phyloP scores from a whole-genome alignment of 108 stramenopile species.

The Nitzschia inconspicua region DNA sequence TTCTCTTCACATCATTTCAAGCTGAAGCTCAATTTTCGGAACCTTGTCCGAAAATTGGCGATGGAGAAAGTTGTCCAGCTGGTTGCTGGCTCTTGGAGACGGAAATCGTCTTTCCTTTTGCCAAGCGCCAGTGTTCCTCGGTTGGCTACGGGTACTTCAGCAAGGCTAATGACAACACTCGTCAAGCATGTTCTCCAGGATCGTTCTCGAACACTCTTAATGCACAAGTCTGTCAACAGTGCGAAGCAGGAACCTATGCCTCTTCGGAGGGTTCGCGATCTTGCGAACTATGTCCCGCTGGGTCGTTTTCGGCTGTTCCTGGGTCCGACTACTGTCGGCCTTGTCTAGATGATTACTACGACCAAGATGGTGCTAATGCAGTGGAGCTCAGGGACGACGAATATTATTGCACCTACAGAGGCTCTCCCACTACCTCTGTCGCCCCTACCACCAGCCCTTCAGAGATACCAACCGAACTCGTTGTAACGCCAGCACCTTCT shows the following conservation, averaged over 20 bases:
- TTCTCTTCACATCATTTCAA: no score
- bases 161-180: slow-evolving; percentile 6
- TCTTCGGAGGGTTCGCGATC: background rate
- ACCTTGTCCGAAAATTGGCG: no score
- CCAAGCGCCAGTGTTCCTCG: no score
- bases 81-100: no score
- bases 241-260: slow-evolving; percentile 18
- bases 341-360: slow-evolving; percentile 17
- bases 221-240: background rate
- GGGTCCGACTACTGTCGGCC: slow-evolving; percentile 18
- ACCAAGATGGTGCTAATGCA: slow-evolving; percentile 13
- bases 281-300: slow-evolving; percentile 18
- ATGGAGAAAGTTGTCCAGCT: no score
- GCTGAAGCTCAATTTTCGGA: no score
- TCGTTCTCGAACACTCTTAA: background rate
- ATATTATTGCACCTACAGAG: slow-evolving; percentile 7
- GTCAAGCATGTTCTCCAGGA: slow-evolving; percentile 10
- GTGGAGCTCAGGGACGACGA: slow-evolving; percentile 9
- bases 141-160: slow-evolving; percentile 14
- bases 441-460: background rate
- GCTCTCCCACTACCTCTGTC: background rate
- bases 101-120: no score
- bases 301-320: slow-evolving; percentile 12
- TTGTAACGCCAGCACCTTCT: no score
- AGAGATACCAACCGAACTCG: background rate